phyloP scores from a whole-genome alignment of 2,329 filamentous ascomycete genomes.

The Hypoxylon sp. region DNA sequence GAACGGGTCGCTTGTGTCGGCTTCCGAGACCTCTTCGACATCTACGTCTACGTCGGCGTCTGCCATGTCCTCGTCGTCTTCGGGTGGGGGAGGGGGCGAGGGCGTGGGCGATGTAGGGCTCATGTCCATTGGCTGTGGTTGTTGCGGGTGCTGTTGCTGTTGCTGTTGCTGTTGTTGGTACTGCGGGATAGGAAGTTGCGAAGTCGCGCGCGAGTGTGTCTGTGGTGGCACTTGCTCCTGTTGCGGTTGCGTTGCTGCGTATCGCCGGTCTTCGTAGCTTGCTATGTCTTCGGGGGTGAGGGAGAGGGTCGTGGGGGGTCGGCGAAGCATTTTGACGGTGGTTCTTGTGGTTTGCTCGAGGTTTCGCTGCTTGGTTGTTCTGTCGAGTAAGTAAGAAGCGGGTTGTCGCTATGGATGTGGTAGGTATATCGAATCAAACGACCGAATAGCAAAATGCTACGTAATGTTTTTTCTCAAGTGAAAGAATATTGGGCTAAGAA shows the following conservation, averaged over 20 bases:
- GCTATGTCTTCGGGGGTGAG: conserved; percentile 76
- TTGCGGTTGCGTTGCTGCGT: conserved; percentile 31
- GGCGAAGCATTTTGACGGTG: conserved; percentile 64
- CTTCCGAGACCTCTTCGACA: conserved; percentile 38
- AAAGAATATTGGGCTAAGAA: conserved; percentile 5
- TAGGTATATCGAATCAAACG: no score
- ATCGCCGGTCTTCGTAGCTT: conserved; percentile 71
- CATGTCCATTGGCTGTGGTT: conserved; percentile 36
- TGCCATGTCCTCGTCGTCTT: conserved; percentile 42
- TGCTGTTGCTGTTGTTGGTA: no score
- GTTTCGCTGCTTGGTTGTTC: not conserved
- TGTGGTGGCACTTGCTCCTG: conserved; percentile 16
- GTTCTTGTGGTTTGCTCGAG: not conserved
- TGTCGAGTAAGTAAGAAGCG: not conserved
- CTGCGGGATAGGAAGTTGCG: conserved; percentile 3
- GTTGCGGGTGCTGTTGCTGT: conserved; percentile 8
- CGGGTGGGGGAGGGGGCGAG: conserved; percentile 13
- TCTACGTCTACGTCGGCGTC: conserved; percentile 41
- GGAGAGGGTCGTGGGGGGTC: conserved; percentile 71
- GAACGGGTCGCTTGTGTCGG: conserved; percentile 43
- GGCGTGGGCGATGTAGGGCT: conserved; percentile 31
- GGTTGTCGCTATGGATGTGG: no score
- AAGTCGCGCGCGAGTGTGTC: conserved; percentile 36
- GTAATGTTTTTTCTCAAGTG: not conserved
- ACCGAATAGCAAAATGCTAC: no score